phyloP scores from a whole-genome alignment of 176 grass and related monocot genomes.

The Raddia distichophylla region DNA sequence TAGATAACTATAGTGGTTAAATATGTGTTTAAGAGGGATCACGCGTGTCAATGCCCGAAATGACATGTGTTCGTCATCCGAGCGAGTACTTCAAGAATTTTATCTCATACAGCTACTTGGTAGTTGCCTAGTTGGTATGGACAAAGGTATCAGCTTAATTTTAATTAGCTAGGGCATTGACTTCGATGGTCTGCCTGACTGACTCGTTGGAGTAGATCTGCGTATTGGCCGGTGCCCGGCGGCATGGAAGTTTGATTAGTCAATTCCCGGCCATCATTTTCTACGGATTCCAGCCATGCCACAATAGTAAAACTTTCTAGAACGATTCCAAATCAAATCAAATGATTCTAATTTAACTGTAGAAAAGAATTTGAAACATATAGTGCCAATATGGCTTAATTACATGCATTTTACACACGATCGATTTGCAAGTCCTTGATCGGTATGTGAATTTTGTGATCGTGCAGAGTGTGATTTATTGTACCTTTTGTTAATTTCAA shows the following conservation, averaged over 20 bases:
- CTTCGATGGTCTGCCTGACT: background rate
- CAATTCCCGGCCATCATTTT: background rate
- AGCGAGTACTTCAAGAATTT: too few relatives aligned
- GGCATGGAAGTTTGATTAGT: background rate
- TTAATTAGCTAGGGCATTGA: background rate
- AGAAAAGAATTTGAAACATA: background rate
- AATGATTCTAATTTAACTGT: background rate
- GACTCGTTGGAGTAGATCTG: background rate
- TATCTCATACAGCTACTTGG: too few relatives aligned
- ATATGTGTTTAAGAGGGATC: too few relatives aligned
- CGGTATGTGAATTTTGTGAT: background rate
- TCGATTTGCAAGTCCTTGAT: background rate
- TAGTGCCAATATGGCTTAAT: background rate
- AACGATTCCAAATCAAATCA: background rate
- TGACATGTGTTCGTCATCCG: too few relatives aligned
- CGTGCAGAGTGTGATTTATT: background rate
- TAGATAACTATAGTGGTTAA: too few relatives aligned
- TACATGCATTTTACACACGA: background rate
- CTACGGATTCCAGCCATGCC: background rate
- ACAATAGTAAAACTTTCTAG: slow-evolving; percentile 37
- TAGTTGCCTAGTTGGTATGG: background rate
- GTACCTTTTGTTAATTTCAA: too few relatives aligned
- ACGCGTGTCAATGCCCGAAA: too few relatives aligned
- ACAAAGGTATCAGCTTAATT: background rate
- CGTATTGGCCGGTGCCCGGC: background rate